phyloP scores from a whole-genome alignment of 176 grass and related monocot genomes.

The Calamus simplicifolius region DNA sequence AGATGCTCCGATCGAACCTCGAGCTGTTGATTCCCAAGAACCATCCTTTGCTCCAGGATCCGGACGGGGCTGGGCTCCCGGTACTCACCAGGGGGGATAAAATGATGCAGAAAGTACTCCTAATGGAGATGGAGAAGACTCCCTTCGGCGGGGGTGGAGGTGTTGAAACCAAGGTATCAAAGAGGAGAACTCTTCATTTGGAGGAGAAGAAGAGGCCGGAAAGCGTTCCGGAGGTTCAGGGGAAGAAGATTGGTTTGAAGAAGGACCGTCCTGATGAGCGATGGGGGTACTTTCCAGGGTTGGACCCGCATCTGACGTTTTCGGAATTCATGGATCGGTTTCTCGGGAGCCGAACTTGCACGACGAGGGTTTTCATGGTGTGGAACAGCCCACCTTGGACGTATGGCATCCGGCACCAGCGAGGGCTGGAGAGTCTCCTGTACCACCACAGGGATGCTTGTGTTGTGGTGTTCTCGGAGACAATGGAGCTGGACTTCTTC shows the following conservation, averaged over 20 bases:
- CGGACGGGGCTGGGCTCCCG: constrained; percentile 58
- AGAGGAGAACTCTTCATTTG: constrained; percentile 31
- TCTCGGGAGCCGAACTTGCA: constrained; percentile 40
- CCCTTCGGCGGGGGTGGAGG: background rate
- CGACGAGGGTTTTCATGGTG: constrained; percentile 79
- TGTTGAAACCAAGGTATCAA: constrained; percentile 15
- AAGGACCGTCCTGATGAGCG: constrained; percentile 13
- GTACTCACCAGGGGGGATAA: constrained; percentile 64
- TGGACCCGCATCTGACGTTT: constrained; percentile 62
- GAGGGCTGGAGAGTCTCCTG: constrained; percentile 84
- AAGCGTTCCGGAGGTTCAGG: constrained; percentile 12
- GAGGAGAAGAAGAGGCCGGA: constrained; percentile 11
- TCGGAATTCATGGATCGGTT: constrained; percentile 68
- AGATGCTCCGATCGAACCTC: constrained; percentile 84
- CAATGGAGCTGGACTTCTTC: constrained; percentile 76
- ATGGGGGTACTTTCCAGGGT: constrained; percentile 78
- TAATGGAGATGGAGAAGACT: constrained; percentile 48
- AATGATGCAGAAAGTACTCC: constrained; percentile 49
- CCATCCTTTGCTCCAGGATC: constrained; percentile 93
- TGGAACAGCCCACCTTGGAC: constrained; percentile 91
- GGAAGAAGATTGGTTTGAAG: constrained; percentile 3
- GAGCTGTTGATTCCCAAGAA: constrained; percentile 80
- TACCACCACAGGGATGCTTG: constrained; percentile 64
- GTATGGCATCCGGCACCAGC: constrained; percentile 57
- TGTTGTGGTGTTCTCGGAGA: constrained; percentile 66